Percentiles rank a stretch among this genome's conserved stretches.
Conservation (phyloP, 345 rosid species). For the Leavenworthia alabamica region DNA sequence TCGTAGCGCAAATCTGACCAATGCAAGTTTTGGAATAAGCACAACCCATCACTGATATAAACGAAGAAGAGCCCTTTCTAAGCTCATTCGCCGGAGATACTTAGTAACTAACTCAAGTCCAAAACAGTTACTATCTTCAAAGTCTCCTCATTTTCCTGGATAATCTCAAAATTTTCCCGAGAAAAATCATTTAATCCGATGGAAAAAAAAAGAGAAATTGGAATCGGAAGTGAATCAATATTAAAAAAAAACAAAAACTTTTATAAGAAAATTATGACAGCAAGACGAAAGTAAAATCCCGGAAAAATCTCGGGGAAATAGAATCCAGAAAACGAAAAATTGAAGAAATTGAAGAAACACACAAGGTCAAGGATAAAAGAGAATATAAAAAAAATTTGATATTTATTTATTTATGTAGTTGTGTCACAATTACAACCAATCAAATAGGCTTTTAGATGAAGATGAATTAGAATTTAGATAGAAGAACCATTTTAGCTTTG, state of each 20-base stretch:
- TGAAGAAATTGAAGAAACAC: not conserved
- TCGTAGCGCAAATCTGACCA: conserved; percentile 81
- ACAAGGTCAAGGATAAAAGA: conserved; percentile 3
- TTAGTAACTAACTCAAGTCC: conserved; percentile 11
- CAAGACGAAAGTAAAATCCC: not conserved
- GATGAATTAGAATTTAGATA: conserved; percentile 17
- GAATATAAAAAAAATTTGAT: not conserved
- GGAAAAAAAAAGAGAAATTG: not conserved
- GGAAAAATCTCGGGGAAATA: not conserved
- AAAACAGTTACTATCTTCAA: conserved; percentile 13
- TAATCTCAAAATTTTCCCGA: not conserved
- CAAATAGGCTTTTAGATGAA: conserved; percentile 17
- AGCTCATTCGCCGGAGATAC: conserved; percentile 9
- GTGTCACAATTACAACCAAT: conserved; percentile 14
- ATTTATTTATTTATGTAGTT: not conserved
- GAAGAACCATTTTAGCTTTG: not conserved
- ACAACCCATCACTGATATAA: conserved; percentile 68
- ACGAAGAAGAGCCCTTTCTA: not conserved
- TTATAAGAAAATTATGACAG: not conserved
- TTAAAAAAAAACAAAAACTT: not conserved
- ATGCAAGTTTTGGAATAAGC: conserved; percentile 90
- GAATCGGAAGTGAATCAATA: conserved; percentile 12
- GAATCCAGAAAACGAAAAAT: not conserved
- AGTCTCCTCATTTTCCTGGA: not conserved
- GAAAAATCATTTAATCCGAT: not conserved